These are phyloP conservation scores for Floccularia luteovirens DNA, from an alignment of 768 basidiomycete genomes.

Conservation along the genomic window DNA sequence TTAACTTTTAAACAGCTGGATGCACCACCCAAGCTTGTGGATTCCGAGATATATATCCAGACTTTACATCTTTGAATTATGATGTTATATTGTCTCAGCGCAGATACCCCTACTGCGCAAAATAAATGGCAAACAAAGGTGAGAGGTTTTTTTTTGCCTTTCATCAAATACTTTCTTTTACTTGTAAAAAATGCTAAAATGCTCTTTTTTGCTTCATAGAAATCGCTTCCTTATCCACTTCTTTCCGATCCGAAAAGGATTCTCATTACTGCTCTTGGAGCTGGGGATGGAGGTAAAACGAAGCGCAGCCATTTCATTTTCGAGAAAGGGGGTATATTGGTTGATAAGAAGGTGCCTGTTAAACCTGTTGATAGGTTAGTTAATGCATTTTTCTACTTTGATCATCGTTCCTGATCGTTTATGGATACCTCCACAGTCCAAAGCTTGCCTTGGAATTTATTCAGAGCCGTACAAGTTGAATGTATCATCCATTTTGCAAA, in stretches of 20 bases:
- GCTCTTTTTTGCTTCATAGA: conserved; percentile 32
- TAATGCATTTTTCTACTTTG: neutral
- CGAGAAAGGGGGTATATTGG: conserved; percentile 81
- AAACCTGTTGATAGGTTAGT: conserved; percentile 78
- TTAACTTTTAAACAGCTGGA: conserved; percentile 43
- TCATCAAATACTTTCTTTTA: no score
- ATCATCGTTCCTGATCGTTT: neutral
- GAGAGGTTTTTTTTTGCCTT: conserved; percentile 9
- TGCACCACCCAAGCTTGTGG: conserved; percentile 93
- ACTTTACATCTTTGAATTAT: conserved; percentile 63
- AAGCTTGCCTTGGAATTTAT: conserved; percentile 63
- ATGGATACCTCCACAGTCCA: conserved; percentile 37
- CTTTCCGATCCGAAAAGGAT: conserved; percentile 84
- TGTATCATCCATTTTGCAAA: conserved; percentile 3
- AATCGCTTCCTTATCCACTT: conserved; percentile 77
- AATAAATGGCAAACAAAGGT: conserved; percentile 86
- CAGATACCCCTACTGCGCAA: conserved; percentile 69
- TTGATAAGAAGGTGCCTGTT: conserved; percentile 81
- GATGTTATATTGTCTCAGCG: conserved; percentile 81
- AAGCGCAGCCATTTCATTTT: conserved; percentile 94
- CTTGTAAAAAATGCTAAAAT: neutral
- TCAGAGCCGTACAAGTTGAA: conserved; percentile 27
- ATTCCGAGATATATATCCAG: conserved; percentile 77
- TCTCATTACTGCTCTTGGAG: conserved; percentile 78
- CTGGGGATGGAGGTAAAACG: conserved; percentile 71